These are phyloP conservation scores for Rhizophagus sp. DNA, from an alignment of 192 early-diverging fungal genomes.

Conservation along the genomic window DNA sequence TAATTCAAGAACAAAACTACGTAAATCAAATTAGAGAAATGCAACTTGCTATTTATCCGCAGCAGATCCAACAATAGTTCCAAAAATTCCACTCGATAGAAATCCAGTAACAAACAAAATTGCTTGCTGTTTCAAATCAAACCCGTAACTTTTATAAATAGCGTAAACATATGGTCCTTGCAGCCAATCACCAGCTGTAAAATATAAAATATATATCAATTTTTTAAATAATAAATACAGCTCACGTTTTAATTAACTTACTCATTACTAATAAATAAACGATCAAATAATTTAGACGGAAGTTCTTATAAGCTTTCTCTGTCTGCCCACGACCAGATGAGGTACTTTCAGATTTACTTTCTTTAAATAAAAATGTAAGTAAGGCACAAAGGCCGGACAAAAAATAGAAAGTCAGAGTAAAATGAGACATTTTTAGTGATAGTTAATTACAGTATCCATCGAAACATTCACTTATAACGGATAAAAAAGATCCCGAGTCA, in stretches of 20 bases:
- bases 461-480: too few relatives aligned
- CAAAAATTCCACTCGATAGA: conserved; percentile 67
- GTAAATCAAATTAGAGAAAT: not conserved
- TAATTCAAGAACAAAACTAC: not conserved
- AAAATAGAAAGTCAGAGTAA: not conserved
- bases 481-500: too few relatives aligned
- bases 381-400: not conserved
- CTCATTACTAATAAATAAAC: conserved; percentile 39
- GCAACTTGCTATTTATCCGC: conserved; percentile 64
- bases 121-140: conserved; percentile 59
- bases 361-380: not conserved
- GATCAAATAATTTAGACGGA: conserved; percentile 32
- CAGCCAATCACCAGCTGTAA: conserved; percentile 51
- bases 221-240: not conserved
- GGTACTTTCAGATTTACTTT: not conserved
- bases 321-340: not conserved
- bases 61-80: conserved; percentile 67
- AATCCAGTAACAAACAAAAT: conserved; percentile 75
- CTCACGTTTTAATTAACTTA: not conserved
- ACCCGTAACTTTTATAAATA: conserved; percentile 62
- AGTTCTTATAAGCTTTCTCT: conserved; percentile 10
- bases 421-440: not conserved
- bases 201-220: not conserved
- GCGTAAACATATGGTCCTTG: conserved; percentile 69
- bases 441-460: too few relatives aligned